Conservation (phyloP, 768 basidiomycete species). For the Zangia roseola region DNA sequence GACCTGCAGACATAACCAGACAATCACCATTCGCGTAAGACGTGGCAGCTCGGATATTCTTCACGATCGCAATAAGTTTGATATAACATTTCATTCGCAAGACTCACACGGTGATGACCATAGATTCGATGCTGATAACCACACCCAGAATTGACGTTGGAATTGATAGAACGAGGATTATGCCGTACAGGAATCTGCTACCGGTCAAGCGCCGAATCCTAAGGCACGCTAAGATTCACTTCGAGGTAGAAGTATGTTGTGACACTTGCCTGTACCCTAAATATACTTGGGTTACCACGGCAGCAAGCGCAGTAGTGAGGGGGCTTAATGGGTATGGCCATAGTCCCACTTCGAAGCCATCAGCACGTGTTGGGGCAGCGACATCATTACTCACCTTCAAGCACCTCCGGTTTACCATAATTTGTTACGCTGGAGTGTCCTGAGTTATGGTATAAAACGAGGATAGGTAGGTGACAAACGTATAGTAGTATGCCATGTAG, state of each 20-base stretch:
- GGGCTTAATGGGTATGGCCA: conserved; percentile 48
- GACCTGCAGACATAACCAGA: conserved; percentile 49
- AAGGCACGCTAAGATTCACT: background rate
- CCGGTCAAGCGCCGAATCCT: conserved; percentile 17
- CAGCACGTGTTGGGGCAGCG: background rate
- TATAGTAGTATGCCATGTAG: conserved; percentile 20
- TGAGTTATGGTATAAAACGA: background rate
- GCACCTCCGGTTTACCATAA: conserved; percentile 11
- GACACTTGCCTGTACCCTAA: conserved; percentile 39
- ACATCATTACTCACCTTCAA: background rate
- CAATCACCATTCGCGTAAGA: conserved; percentile 41
- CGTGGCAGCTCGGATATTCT: conserved; percentile 45
- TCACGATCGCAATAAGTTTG: background rate
- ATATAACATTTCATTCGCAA: background rate
- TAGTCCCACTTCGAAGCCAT: background rate
- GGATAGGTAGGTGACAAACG: conserved; percentile 2
- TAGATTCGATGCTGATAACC: conserved; percentile 42
- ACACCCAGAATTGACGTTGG: conserved; percentile 45
- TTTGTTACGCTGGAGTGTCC: background rate
- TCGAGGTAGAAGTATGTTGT: background rate
- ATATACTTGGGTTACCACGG: conserved; percentile 50
- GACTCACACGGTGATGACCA: conserved; percentile 40
- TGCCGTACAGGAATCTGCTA: conserved; percentile 25
- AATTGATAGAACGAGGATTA: conserved; percentile 38
- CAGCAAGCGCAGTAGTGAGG: conserved; percentile 44